Conservation (phyloP, 1,284 basidiomycete species). For the Ceratobasidium sp. region DNA sequence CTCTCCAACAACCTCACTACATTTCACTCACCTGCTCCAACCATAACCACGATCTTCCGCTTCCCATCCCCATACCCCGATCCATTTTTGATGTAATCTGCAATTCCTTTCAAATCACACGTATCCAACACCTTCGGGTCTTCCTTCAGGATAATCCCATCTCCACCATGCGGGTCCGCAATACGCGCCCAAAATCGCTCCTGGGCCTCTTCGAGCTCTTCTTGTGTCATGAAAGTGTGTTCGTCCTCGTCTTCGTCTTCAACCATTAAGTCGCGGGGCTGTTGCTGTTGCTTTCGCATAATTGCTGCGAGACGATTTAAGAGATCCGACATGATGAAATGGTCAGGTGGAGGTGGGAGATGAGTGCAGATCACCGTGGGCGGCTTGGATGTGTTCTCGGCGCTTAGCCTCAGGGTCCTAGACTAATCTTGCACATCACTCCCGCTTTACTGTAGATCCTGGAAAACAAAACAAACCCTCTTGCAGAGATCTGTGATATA, state of each 20-base stretch:
- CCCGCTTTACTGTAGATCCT: too few species aligned
- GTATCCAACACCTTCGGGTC: slow-evolving; percentile 41
- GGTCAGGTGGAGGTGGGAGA: too few species aligned
- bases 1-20: neutral
- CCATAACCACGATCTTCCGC: slow-evolving; percentile 74
- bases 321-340: slow-evolving; percentile 20
- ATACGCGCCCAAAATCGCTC: slow-evolving; percentile 20
- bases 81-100: slow-evolving; percentile 66
- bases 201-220: slow-evolving; percentile 18
- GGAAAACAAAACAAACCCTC: too few species aligned
- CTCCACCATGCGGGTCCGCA: slow-evolving; percentile 12
- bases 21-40: slow-evolving; percentile 53
- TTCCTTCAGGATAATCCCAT: slow-evolving; percentile 3
- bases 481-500: too few species aligned
- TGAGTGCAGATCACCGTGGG: slow-evolving; percentile 3
- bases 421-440: too few species aligned
- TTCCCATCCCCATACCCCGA: slow-evolving; percentile 65
- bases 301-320: slow-evolving; percentile 12
- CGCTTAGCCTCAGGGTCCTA: neutral
- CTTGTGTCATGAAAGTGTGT: slow-evolving; percentile 15
- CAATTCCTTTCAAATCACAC: slow-evolving; percentile 55
- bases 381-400: neutral
- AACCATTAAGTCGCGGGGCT: neutral
- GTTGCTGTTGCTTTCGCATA: slow-evolving; percentile 14
- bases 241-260: slow-evolving; percentile 25